These are phyloP conservation scores for Globisporangium heterothallicum DNA, from an alignment of 352 stramenopile genomes.

Conservation along the genomic window DNA sequence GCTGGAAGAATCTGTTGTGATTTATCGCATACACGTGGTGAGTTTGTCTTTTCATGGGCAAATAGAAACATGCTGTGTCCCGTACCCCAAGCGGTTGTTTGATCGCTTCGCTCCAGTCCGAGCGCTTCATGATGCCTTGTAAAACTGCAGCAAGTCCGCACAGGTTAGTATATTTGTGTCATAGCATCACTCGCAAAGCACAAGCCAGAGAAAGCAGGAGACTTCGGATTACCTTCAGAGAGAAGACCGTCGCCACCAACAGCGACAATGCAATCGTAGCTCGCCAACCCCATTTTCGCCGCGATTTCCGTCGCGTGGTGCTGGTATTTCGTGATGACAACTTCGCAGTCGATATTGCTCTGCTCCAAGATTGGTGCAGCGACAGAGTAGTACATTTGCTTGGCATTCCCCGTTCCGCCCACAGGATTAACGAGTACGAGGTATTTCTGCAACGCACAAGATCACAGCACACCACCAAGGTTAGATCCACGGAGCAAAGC, in stretches of 20 bases:
- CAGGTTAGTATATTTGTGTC: no score
- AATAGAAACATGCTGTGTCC: background rate
- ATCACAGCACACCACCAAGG: no score
- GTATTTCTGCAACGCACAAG: slow-evolving; percentile 5
- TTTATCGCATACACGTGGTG: no score
- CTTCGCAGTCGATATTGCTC: slow-evolving; percentile 50
- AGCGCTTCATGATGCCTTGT: slow-evolving; percentile 62
- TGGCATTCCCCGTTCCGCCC: slow-evolving; percentile 44
- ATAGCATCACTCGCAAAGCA: background rate
- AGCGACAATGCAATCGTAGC: slow-evolving; percentile 60
- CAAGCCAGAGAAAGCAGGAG: no score
- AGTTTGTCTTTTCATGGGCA: no score
- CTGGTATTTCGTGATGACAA: slow-evolving; percentile 41
- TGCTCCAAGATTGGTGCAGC: slow-evolving; percentile 52
- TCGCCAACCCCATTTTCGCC: slow-evolving; percentile 30
- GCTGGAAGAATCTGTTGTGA: slow-evolving; percentile 32
- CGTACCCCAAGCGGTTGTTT: slow-evolving; percentile 45
- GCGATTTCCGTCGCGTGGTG: slow-evolving; percentile 56
- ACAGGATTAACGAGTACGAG: slow-evolving; percentile 63
- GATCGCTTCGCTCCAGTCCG: slow-evolving; percentile 56
- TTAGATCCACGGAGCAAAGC: no score
- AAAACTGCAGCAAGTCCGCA: slow-evolving; percentile 33
- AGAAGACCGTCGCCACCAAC: slow-evolving; percentile 68
- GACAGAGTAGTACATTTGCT: slow-evolving; percentile 41
- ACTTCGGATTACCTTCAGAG: slow-evolving; percentile 68